Evolutionary conservation across 805 yeast species (phyloP).

Genomic region (Wickerhamiella slavikovae): DNA sequence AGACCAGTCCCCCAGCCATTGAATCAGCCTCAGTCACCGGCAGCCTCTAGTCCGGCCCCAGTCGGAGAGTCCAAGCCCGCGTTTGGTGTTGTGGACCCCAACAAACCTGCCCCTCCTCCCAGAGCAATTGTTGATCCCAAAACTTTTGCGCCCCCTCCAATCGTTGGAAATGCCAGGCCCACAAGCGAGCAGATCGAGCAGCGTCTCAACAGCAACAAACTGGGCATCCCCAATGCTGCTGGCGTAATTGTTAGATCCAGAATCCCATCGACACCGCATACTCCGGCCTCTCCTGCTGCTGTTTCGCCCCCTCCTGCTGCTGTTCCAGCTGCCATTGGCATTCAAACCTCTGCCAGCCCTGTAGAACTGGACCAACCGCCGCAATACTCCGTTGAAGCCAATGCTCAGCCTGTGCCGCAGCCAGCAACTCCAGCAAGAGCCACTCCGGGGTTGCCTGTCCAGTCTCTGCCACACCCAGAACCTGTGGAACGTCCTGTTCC

Average conservation of each 20-base stretch:
- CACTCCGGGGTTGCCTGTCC: background rate
- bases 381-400: background rate
- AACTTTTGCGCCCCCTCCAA: slow-evolving; percentile 12
- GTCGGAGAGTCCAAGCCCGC: too few species aligned
- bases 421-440: background rate
- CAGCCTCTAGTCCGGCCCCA: too few species aligned
- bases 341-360: background rate
- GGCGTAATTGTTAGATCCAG: too few species aligned
- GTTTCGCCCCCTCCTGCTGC: slow-evolving; percentile 1
- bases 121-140: slow-evolving; percentile 8
- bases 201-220: slow-evolving; percentile 1
- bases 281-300: background rate
- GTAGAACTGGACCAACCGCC: too few species aligned
- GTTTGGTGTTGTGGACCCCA: too few species aligned
- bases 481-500: too few species aligned
- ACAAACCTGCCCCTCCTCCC: slow-evolving; percentile 2
- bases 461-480: background rate
- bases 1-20: background rate
- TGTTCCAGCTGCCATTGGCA: background rate
- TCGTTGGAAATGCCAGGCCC: slow-evolving; percentile 1
- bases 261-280: background rate
- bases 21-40: too few species aligned
- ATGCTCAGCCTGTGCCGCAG: background rate
- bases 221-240: background rate
- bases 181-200: background rate